Base-by-base conservation (phyloP, 2,329 filamentous ascomycete species). In the Chalara sp. region DNA sequence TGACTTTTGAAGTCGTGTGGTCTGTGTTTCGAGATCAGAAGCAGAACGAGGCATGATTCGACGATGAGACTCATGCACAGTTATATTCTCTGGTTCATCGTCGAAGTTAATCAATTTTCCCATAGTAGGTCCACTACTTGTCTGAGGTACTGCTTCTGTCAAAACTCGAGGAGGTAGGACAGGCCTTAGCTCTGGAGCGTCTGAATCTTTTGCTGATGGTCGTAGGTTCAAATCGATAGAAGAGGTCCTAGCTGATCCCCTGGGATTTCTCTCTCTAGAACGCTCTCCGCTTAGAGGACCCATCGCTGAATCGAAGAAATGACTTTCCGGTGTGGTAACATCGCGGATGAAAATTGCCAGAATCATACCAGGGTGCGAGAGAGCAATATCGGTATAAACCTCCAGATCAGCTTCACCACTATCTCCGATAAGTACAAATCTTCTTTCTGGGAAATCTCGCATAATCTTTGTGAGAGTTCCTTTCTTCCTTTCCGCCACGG, bases 321-420 rank as follows among this genome's bases (percentile, higher is more conserved):
- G 75, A 44, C 74, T 75, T 37, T 87, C 79, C 0, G 86, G 79
- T 0, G 89, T 96, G 0, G 93, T 99, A 28, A 99, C 89, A 67
- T 99, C 93, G 50, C 95, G 81, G 57, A 99, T 97, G 67, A 97
- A 97, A 6, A 99, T 81, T 0, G 93, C 32, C 90, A 72, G 49
- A 2, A 99, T 83, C 31, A 88, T 81, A 0, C 87, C 87, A 0
- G 91, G 92, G 60, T 97, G 85, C 2, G 87, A 82, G 33, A 92
- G 64, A 0, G 86, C 91, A n/a, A 96, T 79, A 56, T 99, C 93
- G 0, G 91, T 96, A 63, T 99, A 99, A 0, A 97, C 90, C 67
- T 99, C 95, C 3, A 99, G 74, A 68, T 99, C 95, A 6, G 92
- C 93, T 69, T 99, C 93, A 37, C 95, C 93, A 60, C 91, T 96